Evolutionary conservation across 352 stramenopile species (phyloP), one percentile per base, ranked within the genome.

Genomic region (Phytophthora podocarpi): DNA sequence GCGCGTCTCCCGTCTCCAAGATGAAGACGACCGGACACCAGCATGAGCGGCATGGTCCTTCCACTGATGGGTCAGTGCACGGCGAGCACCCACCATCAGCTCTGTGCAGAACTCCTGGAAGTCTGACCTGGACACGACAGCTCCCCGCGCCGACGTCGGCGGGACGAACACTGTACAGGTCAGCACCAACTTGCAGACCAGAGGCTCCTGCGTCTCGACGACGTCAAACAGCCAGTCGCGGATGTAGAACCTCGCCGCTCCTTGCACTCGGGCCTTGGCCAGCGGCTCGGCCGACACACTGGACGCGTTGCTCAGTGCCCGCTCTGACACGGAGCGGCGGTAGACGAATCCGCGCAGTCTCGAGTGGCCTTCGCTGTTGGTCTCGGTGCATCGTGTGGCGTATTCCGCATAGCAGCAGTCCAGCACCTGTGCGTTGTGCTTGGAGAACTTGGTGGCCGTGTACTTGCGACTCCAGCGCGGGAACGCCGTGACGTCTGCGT

Each of bases 191-290:
- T 88, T 91, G 63, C 81, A 91, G 6, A 85, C 67, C 59, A 82
- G 35, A 9, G 58, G 58, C 26, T 93, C 82, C 13, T 66, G 63
- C 43, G 80, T 87, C 64, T 91, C 81, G 5, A 71, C 52, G 23
- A 91, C 72, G 27, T 93, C 80, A 43, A 82, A 85, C n/a, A 93
- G 61, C 67, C 78, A 88, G 48, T 93, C 82, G 15, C 81, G 78
- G 40, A 91, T 67, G 45, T 78, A 88, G 37, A 90, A 75, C 26
- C 70, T 68, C 58, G 78, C 53, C 31, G 62, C 66, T 15, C 50
- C 63, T 27, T 41, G 39, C 15, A 69, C 54, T 24, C 72, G 80
- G 2, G 72, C 60, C 48, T 75, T 72, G 35, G 75, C 75, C 48
- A 87, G 72, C 31, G 53, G 21, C 32, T 64, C 49, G 6, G 66